Evolutionary conservation across 352 stramenopile genomes (phyloP).

Genomic region (Globisporangium spinosum): DNA sequence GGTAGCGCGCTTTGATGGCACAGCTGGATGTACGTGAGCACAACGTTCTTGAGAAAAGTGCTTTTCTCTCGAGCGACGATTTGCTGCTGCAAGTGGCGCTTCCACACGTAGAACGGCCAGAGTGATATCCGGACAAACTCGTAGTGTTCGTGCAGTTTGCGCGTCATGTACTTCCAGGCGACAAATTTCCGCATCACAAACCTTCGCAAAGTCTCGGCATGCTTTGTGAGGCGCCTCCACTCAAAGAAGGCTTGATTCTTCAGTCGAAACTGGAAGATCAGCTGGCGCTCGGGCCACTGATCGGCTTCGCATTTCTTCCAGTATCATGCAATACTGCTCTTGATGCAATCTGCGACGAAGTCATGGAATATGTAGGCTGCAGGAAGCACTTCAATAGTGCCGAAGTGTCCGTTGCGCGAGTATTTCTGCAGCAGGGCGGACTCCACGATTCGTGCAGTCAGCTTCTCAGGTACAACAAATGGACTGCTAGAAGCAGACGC

Average conservation of each 20-base stretch:
- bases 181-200: slow-evolving; percentile 60
- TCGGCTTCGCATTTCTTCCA: slow-evolving; percentile 39
- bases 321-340: slow-evolving; percentile 38
- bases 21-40: slow-evolving; percentile 58
- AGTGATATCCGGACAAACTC: slow-evolving; percentile 61
- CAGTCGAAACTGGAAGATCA: slow-evolving; percentile 55
- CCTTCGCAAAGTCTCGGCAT: slow-evolving; percentile 29
- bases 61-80: slow-evolving; percentile 63
- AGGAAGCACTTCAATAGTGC: slow-evolving; percentile 39
- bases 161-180: slow-evolving; percentile 55
- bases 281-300: slow-evolving; percentile 53
- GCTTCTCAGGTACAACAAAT: slow-evolving; percentile 30
- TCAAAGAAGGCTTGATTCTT: slow-evolving; percentile 51
- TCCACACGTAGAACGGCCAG: slow-evolving; percentile 84
- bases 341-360: slow-evolving; percentile 44
- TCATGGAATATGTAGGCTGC: slow-evolving; percentile 61
- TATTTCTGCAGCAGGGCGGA: slow-evolving; percentile 75
- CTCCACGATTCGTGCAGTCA: slow-evolving; percentile 44
- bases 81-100: slow-evolving; percentile 62
- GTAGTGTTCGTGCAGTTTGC: slow-evolving; percentile 44
- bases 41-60: slow-evolving; percentile 46
- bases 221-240: slow-evolving; percentile 46
- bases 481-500: not conserved
- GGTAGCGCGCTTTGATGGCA: slow-evolving; percentile 34
- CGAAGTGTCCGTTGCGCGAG: slow-evolving; percentile 76